Conservation (phyloP, 306 rosid genomes). For the Medicago truncatula region DNA sequence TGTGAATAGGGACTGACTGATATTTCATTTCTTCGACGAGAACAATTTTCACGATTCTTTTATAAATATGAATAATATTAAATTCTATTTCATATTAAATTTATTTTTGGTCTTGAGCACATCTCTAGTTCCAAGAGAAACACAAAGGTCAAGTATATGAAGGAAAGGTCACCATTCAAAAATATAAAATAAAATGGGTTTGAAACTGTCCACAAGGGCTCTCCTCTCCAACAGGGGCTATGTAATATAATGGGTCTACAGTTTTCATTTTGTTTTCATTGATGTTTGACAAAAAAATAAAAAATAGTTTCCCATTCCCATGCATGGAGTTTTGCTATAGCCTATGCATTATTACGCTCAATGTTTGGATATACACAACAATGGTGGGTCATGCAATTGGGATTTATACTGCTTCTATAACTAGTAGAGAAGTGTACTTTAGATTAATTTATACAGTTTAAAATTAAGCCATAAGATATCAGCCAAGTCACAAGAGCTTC, state of each 20-base stretch:
- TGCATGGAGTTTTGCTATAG: background rate
- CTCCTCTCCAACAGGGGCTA: background rate
- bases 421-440: too few relatives aligned
- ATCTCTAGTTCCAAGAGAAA: slow-evolving; percentile 12
- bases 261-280: background rate
- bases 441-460: too few relatives aligned
- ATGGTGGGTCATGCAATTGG: background rate
- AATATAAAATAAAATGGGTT: background rate
- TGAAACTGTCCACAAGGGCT: background rate
- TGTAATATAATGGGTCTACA: background rate
- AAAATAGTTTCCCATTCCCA: background rate
- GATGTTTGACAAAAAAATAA: background rate
- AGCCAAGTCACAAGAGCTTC: too few relatives aligned
- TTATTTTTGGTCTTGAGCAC: background rate
- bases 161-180: background rate
- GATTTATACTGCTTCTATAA: too few relatives aligned
- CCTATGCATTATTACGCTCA: background rate
- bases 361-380: background rate
- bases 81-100: too few relatives aligned
- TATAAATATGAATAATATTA: too few relatives aligned
- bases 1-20: too few relatives aligned
- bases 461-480: too few relatives aligned
- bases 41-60: too few relatives aligned
- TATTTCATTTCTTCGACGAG: too few relatives aligned
- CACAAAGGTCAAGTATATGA: background rate